Conservation (phyloP, 2,329 filamentous ascomycete species). For the Cladosporium sp. region DNA sequence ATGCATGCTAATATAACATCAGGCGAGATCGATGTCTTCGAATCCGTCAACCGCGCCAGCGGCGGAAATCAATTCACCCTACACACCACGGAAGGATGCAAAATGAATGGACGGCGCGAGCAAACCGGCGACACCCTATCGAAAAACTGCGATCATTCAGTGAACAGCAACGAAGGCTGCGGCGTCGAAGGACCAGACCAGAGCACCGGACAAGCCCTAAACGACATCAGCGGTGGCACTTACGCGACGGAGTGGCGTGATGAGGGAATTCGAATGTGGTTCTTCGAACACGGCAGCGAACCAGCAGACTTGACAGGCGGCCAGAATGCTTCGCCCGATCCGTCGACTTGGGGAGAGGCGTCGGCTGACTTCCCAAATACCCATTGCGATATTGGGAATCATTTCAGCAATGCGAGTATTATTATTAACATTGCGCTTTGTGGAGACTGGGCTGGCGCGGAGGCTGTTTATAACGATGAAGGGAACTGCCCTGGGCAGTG, state of each 20-base stretch:
- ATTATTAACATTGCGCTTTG: slow-evolving; percentile 37
- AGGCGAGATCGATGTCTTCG: slow-evolving; percentile 31
- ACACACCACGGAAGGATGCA: slow-evolving; percentile 30
- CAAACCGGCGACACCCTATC: slow-evolving; percentile 27
- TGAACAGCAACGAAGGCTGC: slow-evolving; percentile 29
- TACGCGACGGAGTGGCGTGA: slow-evolving; percentile 32
- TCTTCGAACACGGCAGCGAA: slow-evolving; percentile 28
- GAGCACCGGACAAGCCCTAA: slow-evolving; percentile 29
- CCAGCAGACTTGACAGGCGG: slow-evolving; percentile 36
- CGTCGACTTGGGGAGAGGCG: slow-evolving; percentile 58
- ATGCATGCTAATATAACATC: too few relatives aligned
- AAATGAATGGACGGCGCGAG: slow-evolving; percentile 27
- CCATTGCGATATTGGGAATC: slow-evolving; percentile 32
- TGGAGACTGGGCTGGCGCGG: slow-evolving; percentile 32
- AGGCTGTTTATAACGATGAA: slow-evolving; percentile 25
- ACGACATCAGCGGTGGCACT: slow-evolving; percentile 29
- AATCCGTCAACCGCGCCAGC: slow-evolving; percentile 30
- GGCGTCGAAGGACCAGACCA: slow-evolving; percentile 23
- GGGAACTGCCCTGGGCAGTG: slow-evolving; percentile 30
- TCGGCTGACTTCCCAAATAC: slow-evolving; percentile 58
- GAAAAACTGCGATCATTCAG: slow-evolving; percentile 24
- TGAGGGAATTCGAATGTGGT: slow-evolving; percentile 30
- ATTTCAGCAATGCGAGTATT: slow-evolving; percentile 35
- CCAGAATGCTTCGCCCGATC: slow-evolving; percentile 45
- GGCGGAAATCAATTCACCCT: slow-evolving; percentile 25